Evolutionary conservation across 208 protist genomes (phyloP).

Genomic region (Vickermania spadyakhi): DNA sequence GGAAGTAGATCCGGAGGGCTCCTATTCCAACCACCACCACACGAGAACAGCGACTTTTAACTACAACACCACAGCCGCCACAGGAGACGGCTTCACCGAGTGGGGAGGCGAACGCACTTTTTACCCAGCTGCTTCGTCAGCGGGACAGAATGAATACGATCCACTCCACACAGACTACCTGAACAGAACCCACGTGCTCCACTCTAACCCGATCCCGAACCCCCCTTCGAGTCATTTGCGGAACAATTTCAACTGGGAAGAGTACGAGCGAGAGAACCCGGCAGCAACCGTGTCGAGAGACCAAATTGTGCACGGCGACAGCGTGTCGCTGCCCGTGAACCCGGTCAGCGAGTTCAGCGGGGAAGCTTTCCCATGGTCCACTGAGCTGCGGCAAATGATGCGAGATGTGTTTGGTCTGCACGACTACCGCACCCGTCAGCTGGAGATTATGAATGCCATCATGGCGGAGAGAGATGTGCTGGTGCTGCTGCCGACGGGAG

Average conservation of each 20-base stretch:
- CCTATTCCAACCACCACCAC: too few species aligned
- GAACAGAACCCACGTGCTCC: too few species aligned
- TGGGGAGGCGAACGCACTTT: background rate
- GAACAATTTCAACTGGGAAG: conserved; percentile 57
- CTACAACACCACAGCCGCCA: background rate
- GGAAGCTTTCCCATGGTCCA: conserved; percentile 73
- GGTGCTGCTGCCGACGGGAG: conserved; percentile 92
- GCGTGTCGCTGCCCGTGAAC: conserved; percentile 59
- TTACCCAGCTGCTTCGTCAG: background rate
- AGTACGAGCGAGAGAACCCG: conserved; percentile 13
- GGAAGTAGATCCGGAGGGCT: too few species aligned
- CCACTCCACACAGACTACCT: background rate
- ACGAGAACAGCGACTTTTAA: background rate
- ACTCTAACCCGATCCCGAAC: too few species aligned
- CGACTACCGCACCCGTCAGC: conserved; percentile 88
- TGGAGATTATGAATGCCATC: conserved; percentile 92
- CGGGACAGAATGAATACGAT: background rate
- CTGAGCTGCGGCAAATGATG: conserved; percentile 79
- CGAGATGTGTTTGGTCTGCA: conserved; percentile 83
- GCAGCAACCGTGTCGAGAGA: conserved; percentile 13
- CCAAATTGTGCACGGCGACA: conserved; percentile 19
- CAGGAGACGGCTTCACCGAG: background rate
- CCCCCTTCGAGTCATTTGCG: too few species aligned
- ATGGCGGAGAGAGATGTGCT: conserved; percentile 90
- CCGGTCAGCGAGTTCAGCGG: conserved; percentile 49